Percentiles rank a stretch among this genome's conserved stretches.
Conservation (phyloP, 2,329 filamentous ascomycete genomes). For the Sphaerulina populicola region DNA sequence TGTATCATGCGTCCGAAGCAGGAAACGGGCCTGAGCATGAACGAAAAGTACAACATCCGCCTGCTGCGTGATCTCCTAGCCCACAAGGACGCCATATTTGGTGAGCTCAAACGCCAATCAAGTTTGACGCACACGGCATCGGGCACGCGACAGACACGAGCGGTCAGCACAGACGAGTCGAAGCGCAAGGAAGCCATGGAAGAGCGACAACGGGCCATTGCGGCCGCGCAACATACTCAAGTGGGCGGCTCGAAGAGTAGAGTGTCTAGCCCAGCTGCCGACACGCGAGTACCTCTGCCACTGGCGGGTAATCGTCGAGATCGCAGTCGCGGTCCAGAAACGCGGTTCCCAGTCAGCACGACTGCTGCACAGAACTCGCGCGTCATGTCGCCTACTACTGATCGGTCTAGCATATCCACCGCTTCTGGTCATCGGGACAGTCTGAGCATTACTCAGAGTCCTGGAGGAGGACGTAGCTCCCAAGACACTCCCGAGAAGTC, state of each 20-base stretch:
- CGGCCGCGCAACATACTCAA: slow-evolving; percentile 36
- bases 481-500: slow-evolving; percentile 15
- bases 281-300: slow-evolving; percentile 29
- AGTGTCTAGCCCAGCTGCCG: slow-evolving; percentile 44
- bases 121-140: slow-evolving; percentile 59
- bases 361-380: slow-evolving; percentile 43
- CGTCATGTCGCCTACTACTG: slow-evolving; percentile 33
- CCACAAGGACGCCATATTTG: slow-evolving; percentile 92
- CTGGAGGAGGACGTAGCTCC: slow-evolving; percentile 25
- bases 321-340: slow-evolving; percentile 58
- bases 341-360: slow-evolving; percentile 67
- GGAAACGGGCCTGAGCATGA: slow-evolving; percentile 86
- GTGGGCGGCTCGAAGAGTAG: slow-evolving; percentile 23
- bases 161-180: slow-evolving; percentile 91
- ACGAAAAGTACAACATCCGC: slow-evolving; percentile 86
- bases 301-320: slow-evolving; percentile 60
- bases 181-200: slow-evolving; percentile 91
- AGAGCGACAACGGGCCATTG: slow-evolving; percentile 75
- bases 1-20: slow-evolving; percentile 80
- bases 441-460: slow-evolving; percentile 68
- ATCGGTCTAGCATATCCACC: slow-evolving; percentile 15
- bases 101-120: slow-evolving; percentile 86
- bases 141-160: slow-evolving; percentile 55
- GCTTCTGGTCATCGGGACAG: slow-evolving; percentile 49
- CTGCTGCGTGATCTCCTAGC: slow-evolving; percentile 85